Conservation (phyloP, 352 stramenopile species). For the Phytopythium cucurbitacearum region DNA sequence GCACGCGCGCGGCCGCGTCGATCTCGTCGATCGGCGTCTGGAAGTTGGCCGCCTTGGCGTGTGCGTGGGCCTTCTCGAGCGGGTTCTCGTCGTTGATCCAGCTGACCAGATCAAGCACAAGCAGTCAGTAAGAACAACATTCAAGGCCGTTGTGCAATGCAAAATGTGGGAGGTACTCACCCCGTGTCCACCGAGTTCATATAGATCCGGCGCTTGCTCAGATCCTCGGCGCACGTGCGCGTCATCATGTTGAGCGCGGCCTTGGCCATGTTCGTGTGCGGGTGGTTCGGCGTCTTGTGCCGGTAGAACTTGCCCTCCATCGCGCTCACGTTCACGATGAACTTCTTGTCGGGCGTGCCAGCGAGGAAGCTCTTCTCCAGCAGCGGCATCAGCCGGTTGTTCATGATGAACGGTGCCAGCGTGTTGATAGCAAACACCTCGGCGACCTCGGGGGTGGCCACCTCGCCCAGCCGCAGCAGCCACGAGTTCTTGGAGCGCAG, state of each 20-base stretch:
- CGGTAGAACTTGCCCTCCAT: constrained; percentile 99
- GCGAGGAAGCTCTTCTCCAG: constrained; percentile 57
- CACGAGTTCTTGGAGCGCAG: constrained; percentile 93
- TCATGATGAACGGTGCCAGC: constrained; percentile 96
- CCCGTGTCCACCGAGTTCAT: constrained; percentile 99
- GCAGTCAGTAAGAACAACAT: constrained; percentile 2
- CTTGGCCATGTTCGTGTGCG: constrained; percentile 98
- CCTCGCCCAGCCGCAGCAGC: constrained; percentile 93
- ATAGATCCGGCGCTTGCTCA: constrained; percentile 93
- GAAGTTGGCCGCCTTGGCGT: constrained; percentile 91
- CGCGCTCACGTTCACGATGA: constrained; percentile 97
- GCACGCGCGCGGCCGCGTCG: constrained; percentile 92
- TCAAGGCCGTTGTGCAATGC: background rate
- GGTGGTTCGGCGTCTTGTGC: constrained; percentile 96
- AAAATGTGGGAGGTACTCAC: constrained; percentile 21
- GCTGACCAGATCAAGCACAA: constrained; percentile 17
- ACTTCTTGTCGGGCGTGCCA: constrained; percentile 58
- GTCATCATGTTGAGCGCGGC: constrained; percentile 98
- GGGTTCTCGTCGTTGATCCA: constrained; percentile 99
- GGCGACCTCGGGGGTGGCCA: constrained; percentile 82
- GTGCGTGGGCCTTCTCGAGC: constrained; percentile 90
- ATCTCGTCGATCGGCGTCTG: constrained; percentile 98
- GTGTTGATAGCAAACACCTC: constrained; percentile 94
- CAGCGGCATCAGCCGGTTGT: constrained; percentile 90
- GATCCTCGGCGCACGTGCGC: constrained; percentile 93